Evolutionary conservation across 1,284 basidiomycete genomes (phyloP), one percentile per base, ranked within the genome.

Genomic region (Moesziomyces globuligerus): DNA sequence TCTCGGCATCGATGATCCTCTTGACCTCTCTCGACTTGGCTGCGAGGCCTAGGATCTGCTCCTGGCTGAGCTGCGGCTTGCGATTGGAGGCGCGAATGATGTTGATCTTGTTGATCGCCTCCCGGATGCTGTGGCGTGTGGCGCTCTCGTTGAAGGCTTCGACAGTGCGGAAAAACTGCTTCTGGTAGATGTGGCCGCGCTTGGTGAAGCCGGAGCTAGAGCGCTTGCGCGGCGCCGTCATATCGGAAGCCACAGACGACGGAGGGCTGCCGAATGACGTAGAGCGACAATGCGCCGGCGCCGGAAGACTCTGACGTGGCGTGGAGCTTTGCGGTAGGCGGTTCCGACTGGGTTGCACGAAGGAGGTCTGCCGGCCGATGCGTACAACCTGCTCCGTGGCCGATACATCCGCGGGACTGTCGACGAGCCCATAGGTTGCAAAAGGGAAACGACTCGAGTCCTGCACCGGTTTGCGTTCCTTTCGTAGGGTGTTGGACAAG

Each of bases 1-100:
- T 67, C 23, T 76, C 72, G 7, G 55, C 32, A n/a, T 67, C 59
- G 25, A 76, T 11, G 7, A 73, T 36, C 44, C 20, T 48, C 29
- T 62, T 50, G 13, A 76, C 59, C 44, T 47, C 43, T 11, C 20
- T 28, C 7, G 50, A 32, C 36, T 75, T 71, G 38, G n/a, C 39
- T 4, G 62, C 59, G 0, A 76, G 64, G n/a, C 48, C 50, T 1
- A 52, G 17, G 20, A 72, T 57, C 20, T 70, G 55, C 7, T 57
- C 24, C 7, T 13, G 37, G 2, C 18, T 38, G n/a, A 58, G 6
- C 18, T 36, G 25, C 4, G 52, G 34, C 39, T 25, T 47, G 15
- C 41, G 48, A 2, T 17, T 20, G 0, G 25, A 32, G 0, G 4
- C 13, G 13, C 50, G 54, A 2, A 56, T 5, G 7, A 4, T 7